Evolutionary conservation across 495 filamentous ascomycete genomes (phyloP), one percentile per base, ranked within the genome.

Genomic region (Podospora sp.): DNA sequence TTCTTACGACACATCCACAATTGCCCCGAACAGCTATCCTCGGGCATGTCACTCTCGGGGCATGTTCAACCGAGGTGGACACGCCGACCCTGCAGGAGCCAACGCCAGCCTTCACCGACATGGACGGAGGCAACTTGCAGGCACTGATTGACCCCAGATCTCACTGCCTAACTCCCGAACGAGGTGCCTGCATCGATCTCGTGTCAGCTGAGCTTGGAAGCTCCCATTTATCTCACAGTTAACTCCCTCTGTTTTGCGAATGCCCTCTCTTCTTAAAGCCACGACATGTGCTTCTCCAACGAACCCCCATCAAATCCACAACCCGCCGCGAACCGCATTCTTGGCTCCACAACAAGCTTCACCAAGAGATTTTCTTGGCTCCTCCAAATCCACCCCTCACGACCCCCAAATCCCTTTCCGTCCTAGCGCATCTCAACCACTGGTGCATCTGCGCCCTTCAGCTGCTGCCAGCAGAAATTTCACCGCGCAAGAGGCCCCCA

Each of bases 281-380:
- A 3, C 29, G 8, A 33, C 29, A 33, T 33, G 4, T 8, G 8
- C 8, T 8, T 33, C 29, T 33, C 29, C 29, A 33, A 33, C 29
- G 29, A 33, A 4, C 4, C 29, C 29, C 29, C n/a, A 24, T 26
- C n/a, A 11, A 46, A 46, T 46, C 20, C 9, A 20, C 21, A n/a
- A 22, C 24, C 2, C 20, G 6, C 6, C 24, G 52, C 52, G 20
- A 55, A 55, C 52, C 21, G 52, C 24, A 9, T 2, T n/a, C 24
- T 26, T 55, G 52, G 52, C 52, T 22, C 52, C 52, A 55, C 52
- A 52, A 55, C 52, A 55, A 55, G 52, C 52, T 55, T 55, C 52
- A 46, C 40, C 16, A 46, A 46, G 52, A 55, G 2, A 11, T 11
- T 22, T 22, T 55, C 52, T 22, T 55, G 52, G 52, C 21, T 26